Conservation (phyloP, 1,284 basidiomycete genomes). For the Fomitopsis schrenkii region DNA sequence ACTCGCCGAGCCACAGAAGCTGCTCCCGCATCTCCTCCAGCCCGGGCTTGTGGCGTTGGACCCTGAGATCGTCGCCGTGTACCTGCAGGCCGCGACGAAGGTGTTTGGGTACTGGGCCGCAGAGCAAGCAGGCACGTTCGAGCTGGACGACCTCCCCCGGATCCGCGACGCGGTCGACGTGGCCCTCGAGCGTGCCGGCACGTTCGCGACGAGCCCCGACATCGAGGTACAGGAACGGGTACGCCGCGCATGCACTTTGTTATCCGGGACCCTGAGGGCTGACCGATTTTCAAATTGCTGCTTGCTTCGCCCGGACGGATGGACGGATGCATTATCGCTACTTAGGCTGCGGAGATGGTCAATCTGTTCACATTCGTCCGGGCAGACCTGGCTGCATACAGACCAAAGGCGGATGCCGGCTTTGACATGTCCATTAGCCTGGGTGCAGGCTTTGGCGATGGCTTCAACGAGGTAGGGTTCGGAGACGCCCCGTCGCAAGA, state of each 20-base stretch:
- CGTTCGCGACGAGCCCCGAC: slow-evolving; percentile 55
- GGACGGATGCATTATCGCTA: background rate
- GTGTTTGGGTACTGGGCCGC: slow-evolving; percentile 85
- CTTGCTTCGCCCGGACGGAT: background rate
- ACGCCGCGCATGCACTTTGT: slow-evolving; percentile 24
- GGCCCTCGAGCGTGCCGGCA: slow-evolving; percentile 51
- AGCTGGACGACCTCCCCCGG: slow-evolving; percentile 58
- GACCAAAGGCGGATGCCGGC: slow-evolving; percentile 37
- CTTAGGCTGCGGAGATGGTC: slow-evolving; percentile 73
- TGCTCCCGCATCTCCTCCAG: slow-evolving; percentile 66
- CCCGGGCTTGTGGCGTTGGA: slow-evolving; percentile 49
- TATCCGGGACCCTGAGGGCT: background rate
- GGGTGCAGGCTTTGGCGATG: slow-evolving; percentile 32
- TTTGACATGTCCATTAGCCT: slow-evolving; percentile 14
- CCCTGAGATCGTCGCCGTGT: slow-evolving; percentile 66
- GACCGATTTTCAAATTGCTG: background rate
- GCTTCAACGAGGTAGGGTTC: slow-evolving; percentile 6
- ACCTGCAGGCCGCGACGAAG: slow-evolving; percentile 83
- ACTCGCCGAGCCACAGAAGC: slow-evolving; percentile 64
- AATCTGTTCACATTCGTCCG: slow-evolving; percentile 81
- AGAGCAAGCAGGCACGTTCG: slow-evolving; percentile 73
- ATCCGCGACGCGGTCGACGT: slow-evolving; percentile 59
- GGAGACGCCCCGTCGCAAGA: slow-evolving; percentile 25
- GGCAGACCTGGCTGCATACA: slow-evolving; percentile 69
- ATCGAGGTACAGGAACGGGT: slow-evolving; percentile 93